These are phyloP conservation scores for Chaetomiaceae sp. DNA, from an alignment of 2,329 filamentous ascomycete genomes.

Conservation along the genomic window DNA sequence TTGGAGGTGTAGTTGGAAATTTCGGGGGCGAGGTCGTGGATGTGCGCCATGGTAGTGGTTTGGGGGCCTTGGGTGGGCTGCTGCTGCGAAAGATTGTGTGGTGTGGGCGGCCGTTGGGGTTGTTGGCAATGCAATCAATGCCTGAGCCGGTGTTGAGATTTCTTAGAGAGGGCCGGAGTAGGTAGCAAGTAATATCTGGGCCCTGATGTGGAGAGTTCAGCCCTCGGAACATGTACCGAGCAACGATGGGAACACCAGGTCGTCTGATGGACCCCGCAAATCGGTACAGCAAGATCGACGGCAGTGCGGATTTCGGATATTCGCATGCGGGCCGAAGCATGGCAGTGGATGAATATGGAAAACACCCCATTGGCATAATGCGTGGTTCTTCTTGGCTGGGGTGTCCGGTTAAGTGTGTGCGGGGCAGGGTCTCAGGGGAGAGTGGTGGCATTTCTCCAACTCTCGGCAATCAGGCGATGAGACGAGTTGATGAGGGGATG, in stretches of 20 bases:
- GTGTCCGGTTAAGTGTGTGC: slow-evolving; percentile 17
- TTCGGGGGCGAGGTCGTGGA: slow-evolving; percentile 33
- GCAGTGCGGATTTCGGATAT: slow-evolving; percentile 12
- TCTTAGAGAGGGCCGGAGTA: too few species aligned
- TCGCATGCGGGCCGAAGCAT: slow-evolving; percentile 16
- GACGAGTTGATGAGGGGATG: background rate
- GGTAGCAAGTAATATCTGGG: background rate
- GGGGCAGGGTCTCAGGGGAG: slow-evolving; percentile 7
- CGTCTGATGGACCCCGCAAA: slow-evolving; percentile 8
- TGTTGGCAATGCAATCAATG: too few species aligned
- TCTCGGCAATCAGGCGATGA: slow-evolving; percentile 21
- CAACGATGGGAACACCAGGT: background rate
- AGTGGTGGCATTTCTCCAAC: slow-evolving; percentile 19
- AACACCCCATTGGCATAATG: slow-evolving; percentile 8
- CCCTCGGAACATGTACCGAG: slow-evolving; percentile 4
- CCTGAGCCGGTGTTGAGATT: too few species aligned
- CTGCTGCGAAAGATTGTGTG: too few species aligned
- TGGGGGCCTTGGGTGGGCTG: background rate
- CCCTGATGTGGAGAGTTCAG: background rate
- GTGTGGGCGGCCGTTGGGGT: too few species aligned
- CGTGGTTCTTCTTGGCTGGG: background rate
- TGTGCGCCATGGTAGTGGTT: slow-evolving; percentile 32
- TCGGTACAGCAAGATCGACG: background rate
- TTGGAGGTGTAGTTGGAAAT: slow-evolving; percentile 32
- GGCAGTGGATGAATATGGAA: slow-evolving; percentile 5